Evolutionary conservation across 768 basidiomycete genomes (phyloP).

Genomic region (Suillus plorans): DNA sequence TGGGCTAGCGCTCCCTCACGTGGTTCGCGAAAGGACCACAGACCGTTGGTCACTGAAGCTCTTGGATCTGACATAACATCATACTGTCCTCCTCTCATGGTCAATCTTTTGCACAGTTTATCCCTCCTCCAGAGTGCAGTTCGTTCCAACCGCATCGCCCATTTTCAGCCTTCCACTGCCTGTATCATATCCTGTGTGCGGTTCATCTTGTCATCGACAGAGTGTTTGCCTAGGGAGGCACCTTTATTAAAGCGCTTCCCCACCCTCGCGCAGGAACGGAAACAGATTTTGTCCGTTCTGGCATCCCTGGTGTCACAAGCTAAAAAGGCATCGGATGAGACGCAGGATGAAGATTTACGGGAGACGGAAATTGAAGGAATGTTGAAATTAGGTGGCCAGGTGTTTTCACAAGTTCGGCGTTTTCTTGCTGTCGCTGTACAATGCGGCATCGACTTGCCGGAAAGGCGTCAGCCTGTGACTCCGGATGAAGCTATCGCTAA

Average conservation of each 20-base stretch:
- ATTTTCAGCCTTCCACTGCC: constrained; percentile 93
- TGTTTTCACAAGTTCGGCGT: constrained; percentile 75
- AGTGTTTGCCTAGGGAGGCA: constrained; percentile 83
- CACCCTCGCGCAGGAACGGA: constrained; percentile 71
- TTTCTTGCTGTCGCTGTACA: constrained; percentile 79
- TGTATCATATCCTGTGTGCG: constrained; percentile 94
- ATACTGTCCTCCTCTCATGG: constrained; percentile 79
- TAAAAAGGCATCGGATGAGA: constrained; percentile 54
- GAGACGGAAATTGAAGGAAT: constrained; percentile 67
- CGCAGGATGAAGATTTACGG: constrained; percentile 46
- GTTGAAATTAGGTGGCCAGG: constrained; percentile 77
- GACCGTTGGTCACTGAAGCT: constrained; percentile 45
- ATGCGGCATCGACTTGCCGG: constrained; percentile 69
- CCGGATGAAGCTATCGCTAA: constrained; percentile 14
- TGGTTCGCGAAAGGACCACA: constrained; percentile 38
- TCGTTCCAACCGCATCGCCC: constrained; percentile 67
- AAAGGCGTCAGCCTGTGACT: constrained; percentile 38
- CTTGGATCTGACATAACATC: constrained; percentile 51
- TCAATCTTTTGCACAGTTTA: constrained; percentile 81
- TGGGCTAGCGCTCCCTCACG: constrained; percentile 50
- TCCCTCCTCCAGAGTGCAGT: constrained; percentile 86
- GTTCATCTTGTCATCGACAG: constrained; percentile 77
- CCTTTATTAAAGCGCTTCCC: constrained; percentile 66
- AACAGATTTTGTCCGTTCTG: constrained; percentile 77
- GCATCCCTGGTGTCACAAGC: constrained; percentile 82